Evolutionary conservation across 2,329 filamentous ascomycete genomes (phyloP).

Genomic region (Penicillium sp.): DNA sequence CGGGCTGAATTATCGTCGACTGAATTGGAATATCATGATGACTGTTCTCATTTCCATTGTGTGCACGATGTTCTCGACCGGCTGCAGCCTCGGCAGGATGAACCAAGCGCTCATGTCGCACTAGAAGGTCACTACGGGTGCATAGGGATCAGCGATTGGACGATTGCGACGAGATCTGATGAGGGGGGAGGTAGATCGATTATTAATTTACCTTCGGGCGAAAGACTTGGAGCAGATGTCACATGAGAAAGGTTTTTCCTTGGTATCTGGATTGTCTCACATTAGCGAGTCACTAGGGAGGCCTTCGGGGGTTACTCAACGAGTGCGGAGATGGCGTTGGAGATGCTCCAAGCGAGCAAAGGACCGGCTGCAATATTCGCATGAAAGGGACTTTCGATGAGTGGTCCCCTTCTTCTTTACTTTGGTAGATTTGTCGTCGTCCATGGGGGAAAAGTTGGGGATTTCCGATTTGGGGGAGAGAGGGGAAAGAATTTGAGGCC

Average conservation of each 20-base stretch:
- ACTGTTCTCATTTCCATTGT: conserved; percentile 26
- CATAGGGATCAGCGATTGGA: conserved; percentile 26
- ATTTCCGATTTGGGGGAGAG: conserved; percentile 23
- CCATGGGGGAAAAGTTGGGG: conserved; percentile 32
- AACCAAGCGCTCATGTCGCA: conserved; percentile 51
- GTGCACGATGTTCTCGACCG: conserved; percentile 39
- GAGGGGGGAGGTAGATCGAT: neutral
- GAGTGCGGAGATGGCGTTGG: conserved; percentile 53
- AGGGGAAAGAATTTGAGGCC: conserved; percentile 28
- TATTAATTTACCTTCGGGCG: conserved; percentile 42
- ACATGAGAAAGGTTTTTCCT: conserved; percentile 52
- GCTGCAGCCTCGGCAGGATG: conserved; percentile 45
- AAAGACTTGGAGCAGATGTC: conserved; percentile 52
- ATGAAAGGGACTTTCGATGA: conserved; percentile 49
- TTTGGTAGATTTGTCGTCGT: conserved; percentile 40
- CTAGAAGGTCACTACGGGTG: conserved; percentile 45
- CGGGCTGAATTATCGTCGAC: conserved; percentile 38
- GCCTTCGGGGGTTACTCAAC: conserved; percentile 43
- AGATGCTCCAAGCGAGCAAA: conserved; percentile 52
- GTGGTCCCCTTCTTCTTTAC: conserved; percentile 43
- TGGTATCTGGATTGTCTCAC: conserved; percentile 41
- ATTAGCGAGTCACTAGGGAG: conserved; percentile 22
- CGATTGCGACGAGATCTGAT: conserved; percentile 1
- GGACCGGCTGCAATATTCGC: conserved; percentile 49
- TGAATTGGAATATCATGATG: conserved; percentile 37